Evolutionary conservation across 2,329 filamentous ascomycete genomes (phyloP).

Genomic region (Apiospora phragmitis): DNA sequence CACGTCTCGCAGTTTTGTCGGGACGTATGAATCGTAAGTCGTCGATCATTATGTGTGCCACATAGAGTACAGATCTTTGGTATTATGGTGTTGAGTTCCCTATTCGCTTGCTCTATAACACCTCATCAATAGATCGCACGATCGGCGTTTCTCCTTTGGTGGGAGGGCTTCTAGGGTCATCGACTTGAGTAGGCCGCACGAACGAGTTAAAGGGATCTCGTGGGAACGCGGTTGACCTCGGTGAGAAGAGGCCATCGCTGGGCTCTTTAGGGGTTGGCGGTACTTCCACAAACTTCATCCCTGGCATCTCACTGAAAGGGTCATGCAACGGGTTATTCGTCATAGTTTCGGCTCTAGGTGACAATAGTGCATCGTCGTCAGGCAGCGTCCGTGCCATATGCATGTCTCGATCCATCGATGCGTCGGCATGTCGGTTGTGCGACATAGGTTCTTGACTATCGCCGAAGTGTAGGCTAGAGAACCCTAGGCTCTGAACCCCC

Average conservation of each 20-base stretch:
- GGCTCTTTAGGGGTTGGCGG: slow-evolving; percentile 54
- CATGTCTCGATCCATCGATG: slow-evolving; percentile 33
- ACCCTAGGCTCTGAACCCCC: slow-evolving; percentile 41
- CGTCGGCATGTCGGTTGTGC: slow-evolving; percentile 20
- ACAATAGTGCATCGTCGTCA: slow-evolving; percentile 62
- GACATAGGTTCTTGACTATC: slow-evolving; percentile 24
- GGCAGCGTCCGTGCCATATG: slow-evolving; percentile 36
- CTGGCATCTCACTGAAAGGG: slow-evolving; percentile 41
- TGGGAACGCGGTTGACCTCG: slow-evolving; percentile 52
- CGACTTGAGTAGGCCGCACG: slow-evolving; percentile 49
- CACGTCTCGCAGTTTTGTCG: neutral
- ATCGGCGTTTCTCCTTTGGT: slow-evolving; percentile 75
- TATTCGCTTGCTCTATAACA: slow-evolving; percentile 51
- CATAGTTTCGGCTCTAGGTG: slow-evolving; percentile 72
- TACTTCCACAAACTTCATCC: slow-evolving; percentile 54
- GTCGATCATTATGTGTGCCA: slow-evolving; percentile 6
- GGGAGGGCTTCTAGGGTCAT: slow-evolving; percentile 73
- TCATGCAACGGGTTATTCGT: slow-evolving; percentile 66
- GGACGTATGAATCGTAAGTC: slow-evolving; percentile 3
- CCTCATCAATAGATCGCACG: slow-evolving; percentile 74
- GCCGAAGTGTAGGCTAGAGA: slow-evolving; percentile 37
- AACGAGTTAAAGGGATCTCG: slow-evolving; percentile 54
- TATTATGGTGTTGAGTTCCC: slow-evolving; percentile 16
- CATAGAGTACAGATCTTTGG: slow-evolving; percentile 3
- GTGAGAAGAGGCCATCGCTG: slow-evolving; percentile 54